Base-by-base conservation (phyloP, 345 rosid species). In the Adansonia digitata region DNA sequence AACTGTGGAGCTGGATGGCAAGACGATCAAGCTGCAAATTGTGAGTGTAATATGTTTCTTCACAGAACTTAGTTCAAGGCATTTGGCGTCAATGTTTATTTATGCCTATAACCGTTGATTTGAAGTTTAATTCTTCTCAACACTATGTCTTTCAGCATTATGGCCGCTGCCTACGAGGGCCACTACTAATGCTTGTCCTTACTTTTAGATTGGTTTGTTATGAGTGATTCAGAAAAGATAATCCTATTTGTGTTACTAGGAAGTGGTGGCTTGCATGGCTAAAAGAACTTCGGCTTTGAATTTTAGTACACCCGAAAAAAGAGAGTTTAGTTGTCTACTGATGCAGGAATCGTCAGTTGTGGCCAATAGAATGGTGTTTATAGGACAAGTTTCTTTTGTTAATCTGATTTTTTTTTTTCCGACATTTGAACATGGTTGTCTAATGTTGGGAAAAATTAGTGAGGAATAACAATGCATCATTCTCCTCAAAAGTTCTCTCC, bases 1-100 rank as follows among this genome's bases (percentile, higher is more conserved):
- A 67, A 91, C 97, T 3, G 88, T 88, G 80, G 97, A 91, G 90
- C 84, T 82, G 35, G 92, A 91, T 62, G 94, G 91, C 74, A 91
- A 87, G 90, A 91, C 92, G 9, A 86, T 86, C 77, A 88, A 89
- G 80, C 91, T 89, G 66, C 94, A 89, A 80, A 89, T 91, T 77
- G 94, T 89, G 77, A 84, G 90, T 81, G 37, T 64, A 48, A 56
- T 12, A 8, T 31, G 35, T 14, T 3, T 39, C 9, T 40, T 72
- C 24, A 2, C 22, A 48, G 37, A 45, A 56, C 34, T 56, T 52
- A n/a, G 8, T 52, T 20, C 34, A 40, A 65, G 2, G 34, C n/a
- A 42, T 22, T 65, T 26, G 51, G 31, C 34, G 9, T 35, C 26
- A 37, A 37, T 27, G 8, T 63, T 4, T 7, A 4, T 63, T 63